Evolutionary conservation across 2,329 filamentous ascomycete genomes (phyloP), one percentile per base, ranked within the genome.

Genomic region (Trichoderma hamatum): DNA sequence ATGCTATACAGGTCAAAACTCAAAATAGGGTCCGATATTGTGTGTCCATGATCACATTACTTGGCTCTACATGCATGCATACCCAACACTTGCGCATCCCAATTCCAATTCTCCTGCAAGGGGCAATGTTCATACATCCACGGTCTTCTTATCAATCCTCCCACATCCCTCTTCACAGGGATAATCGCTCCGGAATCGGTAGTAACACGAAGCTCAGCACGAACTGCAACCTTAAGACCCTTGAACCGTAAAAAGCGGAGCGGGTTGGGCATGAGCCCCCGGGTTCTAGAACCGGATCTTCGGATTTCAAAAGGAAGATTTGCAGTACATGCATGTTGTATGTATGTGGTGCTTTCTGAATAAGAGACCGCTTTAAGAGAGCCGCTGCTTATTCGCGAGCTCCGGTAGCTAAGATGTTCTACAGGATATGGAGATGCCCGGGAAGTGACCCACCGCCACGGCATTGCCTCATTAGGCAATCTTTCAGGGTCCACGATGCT

Each of bases 391-490:
- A 13, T 24, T 13, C 21, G 21, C 46, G 46, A 13, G 46, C 46
- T 24, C n/a, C n/a, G n/a, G n/a, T n/a, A 24, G 6, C 46, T 49
- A n/a, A 49, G 46, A 49, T 49, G 21, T 24, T 49, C 3, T 49
- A 43, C 19, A 43, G 30, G 1, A 43, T 24, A 49, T 49, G 46
- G 46, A 49, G 39, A 43, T n/a, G 19, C 19, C 39, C 39, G 46
- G 46, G 9, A 49, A 11, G n/a, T 4, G 11, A 14, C 21, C n/a
- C n/a, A 26, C 62, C 51, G 43, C 63, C 63, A 71, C 68, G 54
- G 70, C 67, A 59, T 72, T 72, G 56, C 70, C 70, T 39, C 66
- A 68, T 69, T 59, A 64, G 69, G 70, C 28, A 69, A 72, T 16
- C 61, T 43, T 69, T 62, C 59, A 65, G 69, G 54, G 60, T 72